Evolutionary conservation across 2,329 filamentous ascomycete genomes (phyloP).

Genomic region (Pyrenochaeta sp.): DNA sequence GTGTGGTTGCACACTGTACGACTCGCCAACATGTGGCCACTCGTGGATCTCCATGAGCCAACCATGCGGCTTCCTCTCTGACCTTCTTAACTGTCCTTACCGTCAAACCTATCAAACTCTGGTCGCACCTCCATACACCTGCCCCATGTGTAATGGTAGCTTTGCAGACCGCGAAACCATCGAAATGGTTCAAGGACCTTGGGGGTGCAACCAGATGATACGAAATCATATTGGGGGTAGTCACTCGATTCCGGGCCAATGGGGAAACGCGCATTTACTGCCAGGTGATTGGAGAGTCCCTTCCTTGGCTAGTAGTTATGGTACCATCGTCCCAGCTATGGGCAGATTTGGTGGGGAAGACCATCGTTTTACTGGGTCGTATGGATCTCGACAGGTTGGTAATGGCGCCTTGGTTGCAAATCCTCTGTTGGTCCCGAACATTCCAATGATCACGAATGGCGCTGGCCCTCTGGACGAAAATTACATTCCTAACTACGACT

Average conservation of each 20-base stretch:
- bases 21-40: constrained; percentile 57
- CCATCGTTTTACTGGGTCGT: constrained; percentile 30
- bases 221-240: constrained; percentile 38
- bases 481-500: constrained; percentile 3
- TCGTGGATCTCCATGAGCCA: constrained; percentile 58
- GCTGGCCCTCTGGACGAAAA: constrained; percentile 9
- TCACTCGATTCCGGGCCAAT: constrained; percentile 31
- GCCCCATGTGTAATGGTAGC: constrained; percentile 39
- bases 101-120: constrained; percentile 42
- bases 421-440: neutral
- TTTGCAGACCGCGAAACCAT: constrained; percentile 39
- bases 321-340: constrained; percentile 10
- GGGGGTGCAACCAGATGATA: constrained; percentile 44
- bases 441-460: constrained; percentile 6
- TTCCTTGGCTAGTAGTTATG: constrained; percentile 18
- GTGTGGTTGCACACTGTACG: constrained; percentile 58
- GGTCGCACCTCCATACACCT: constrained; percentile 36
- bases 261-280: constrained; percentile 29
- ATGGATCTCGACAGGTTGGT: constrained; percentile 12
- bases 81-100: constrained; percentile 53
- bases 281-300: constrained; percentile 18
- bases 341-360: constrained; percentile 4
- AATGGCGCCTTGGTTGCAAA: neutral
- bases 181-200: constrained; percentile 42
- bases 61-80: constrained; percentile 52